Conservation (phyloP, 768 basidiomycete species). For the Scleroderma bovista region DNA sequence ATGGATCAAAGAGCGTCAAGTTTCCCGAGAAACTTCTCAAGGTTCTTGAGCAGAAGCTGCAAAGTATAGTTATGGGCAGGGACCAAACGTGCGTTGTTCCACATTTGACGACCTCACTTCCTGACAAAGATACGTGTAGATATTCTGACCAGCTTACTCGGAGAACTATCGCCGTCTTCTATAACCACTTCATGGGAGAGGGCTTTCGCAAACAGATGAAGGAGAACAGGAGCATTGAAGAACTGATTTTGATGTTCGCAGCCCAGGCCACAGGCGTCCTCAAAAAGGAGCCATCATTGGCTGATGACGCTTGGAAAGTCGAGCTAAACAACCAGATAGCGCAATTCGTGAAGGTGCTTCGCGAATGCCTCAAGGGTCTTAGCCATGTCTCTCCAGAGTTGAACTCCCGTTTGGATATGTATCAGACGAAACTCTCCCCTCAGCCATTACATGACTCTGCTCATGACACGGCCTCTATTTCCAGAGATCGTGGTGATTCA, state of each 20-base stretch:
- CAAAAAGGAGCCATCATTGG: conserved; percentile 82
- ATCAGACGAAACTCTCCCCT: conserved; percentile 74
- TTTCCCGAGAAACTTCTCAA: conserved; percentile 94
- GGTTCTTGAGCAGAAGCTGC: conserved; percentile 82
- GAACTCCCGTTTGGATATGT: conserved; percentile 73
- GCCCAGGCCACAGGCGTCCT: conserved; percentile 83
- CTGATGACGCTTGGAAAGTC: conserved; percentile 86
- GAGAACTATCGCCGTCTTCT: conserved; percentile 88
- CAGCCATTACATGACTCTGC: conserved; percentile 56
- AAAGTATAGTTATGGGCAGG: conserved; percentile 91
- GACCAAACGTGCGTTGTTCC: conserved; percentile 67
- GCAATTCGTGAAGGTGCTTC: conserved; percentile 79
- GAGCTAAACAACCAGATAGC: conserved; percentile 92
- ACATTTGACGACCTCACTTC: background rate
- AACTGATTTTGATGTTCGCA: conserved; percentile 94
- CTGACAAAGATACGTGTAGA: conserved; percentile 32
- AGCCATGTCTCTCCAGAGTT: conserved; percentile 84
- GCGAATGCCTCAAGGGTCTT: conserved; percentile 68
- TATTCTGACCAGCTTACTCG: conserved; percentile 89
- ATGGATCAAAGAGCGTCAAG: conserved; percentile 79
- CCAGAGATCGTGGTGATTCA: conserved; percentile 51
- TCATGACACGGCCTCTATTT: conserved; percentile 58
- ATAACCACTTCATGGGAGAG: conserved; percentile 82
- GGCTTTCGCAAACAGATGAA: conserved; percentile 86
- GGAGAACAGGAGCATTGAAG: conserved; percentile 95